phyloP scores from a whole-genome alignment of 352 stramenopile genomes.

The Sclerospora graminicola region DNA sequence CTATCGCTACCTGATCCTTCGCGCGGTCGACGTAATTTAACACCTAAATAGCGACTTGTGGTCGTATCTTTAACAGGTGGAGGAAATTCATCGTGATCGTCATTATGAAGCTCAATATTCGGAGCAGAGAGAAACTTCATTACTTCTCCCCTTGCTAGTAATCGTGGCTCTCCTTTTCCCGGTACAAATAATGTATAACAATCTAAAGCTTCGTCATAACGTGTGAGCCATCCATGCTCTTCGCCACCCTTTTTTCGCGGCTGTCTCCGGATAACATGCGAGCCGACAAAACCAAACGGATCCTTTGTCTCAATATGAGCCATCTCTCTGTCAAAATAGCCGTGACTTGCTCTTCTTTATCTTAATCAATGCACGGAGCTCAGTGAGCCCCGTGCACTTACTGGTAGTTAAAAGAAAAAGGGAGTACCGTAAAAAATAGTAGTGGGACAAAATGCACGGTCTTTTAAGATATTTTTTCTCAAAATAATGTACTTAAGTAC shows the following conservation, averaged over 20 bases:
- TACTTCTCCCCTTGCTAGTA: conserved; percentile 41
- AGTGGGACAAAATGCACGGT: no score
- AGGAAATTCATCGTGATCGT: conserved; percentile 35
- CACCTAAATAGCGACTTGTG: conserved; percentile 43
- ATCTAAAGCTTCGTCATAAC: conserved; percentile 51
- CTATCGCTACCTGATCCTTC: conserved; percentile 4
- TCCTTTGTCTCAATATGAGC: conserved; percentile 38
- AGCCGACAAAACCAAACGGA: conserved; percentile 53
- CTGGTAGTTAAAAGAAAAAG: no score
- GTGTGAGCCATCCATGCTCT: conserved; percentile 60
- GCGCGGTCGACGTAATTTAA: conserved; percentile 16
- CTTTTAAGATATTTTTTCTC: no score
- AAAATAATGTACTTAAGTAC: no score
- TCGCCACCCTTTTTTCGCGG: conserved; percentile 9
- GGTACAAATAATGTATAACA: conserved; percentile 61
- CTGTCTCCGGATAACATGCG: conserved; percentile 33
- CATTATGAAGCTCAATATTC: conserved; percentile 37
- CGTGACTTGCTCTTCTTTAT: not conserved
- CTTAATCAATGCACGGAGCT: conserved; percentile 2
- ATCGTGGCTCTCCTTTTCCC: conserved; percentile 15
- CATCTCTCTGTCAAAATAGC: conserved; percentile 13
- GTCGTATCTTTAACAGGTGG: conserved; percentile 37
- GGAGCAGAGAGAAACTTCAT: conserved; percentile 50
- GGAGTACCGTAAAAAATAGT: no score
- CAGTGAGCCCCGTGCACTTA: conserved; percentile 8